Conservation (phyloP, 495 filamentous ascomycete genomes). For the Talaromyces liani region DNA sequence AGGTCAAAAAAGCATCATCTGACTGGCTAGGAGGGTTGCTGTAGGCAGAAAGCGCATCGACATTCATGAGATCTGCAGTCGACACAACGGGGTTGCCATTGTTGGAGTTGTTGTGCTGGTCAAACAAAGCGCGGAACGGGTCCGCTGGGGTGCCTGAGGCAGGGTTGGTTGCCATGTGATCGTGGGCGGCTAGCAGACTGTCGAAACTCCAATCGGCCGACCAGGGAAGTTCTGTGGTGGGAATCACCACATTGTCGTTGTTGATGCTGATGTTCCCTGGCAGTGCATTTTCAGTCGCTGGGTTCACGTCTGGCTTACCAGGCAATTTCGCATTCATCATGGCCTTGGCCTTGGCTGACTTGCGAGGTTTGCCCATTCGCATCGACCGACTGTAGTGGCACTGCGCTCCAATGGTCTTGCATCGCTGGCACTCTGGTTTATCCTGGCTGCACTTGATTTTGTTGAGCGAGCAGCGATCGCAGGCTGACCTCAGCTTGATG, state of each 20-base stretch:
- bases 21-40: slow-evolving; percentile 1
- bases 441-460: slow-evolving; percentile 19
- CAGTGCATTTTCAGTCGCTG: neutral
- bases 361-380: slow-evolving; percentile 14
- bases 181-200: neutral
- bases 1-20: slow-evolving; percentile 2
- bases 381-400: slow-evolving; percentile 16
- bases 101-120: neutral
- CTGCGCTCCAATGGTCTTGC: slow-evolving; percentile 10
- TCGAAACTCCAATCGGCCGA: slow-evolving; percentile 9
- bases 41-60: neutral
- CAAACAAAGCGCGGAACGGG: neutral
- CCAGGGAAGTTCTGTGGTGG: slow-evolving; percentile 4
- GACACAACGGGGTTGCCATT: neutral
- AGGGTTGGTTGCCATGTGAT: neutral
- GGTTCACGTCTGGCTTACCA: neutral
- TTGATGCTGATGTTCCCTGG: neutral
- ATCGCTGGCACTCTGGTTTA: slow-evolving; percentile 17
- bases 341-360: slow-evolving; percentile 9
- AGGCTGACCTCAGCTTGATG: slow-evolving; percentile 16
- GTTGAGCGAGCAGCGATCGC: slow-evolving; percentile 15
- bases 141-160: neutral
- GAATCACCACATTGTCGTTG: neutral
- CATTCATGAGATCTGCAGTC: slow-evolving; percentile 3
- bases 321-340: slow-evolving; percentile 8